phyloP scores from a whole-genome alignment of 805 yeast species.

The Myxozyma neglecta region DNA sequence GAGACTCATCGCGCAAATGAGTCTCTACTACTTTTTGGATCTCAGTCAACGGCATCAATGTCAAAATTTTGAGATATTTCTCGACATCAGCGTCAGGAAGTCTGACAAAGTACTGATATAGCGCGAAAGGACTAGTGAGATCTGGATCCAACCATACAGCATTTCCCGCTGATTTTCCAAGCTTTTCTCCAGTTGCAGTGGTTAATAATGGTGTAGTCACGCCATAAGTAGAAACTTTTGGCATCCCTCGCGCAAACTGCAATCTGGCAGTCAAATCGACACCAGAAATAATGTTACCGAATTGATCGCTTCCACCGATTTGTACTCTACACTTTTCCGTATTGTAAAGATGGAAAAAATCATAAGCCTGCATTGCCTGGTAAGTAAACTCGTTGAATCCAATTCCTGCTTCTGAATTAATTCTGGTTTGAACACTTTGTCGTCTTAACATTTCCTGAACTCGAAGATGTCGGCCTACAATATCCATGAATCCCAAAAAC shows the following conservation, averaged over 20 bases:
- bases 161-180: constrained; percentile 96
- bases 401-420: constrained; percentile 68
- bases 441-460: constrained; percentile 85
- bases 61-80: constrained; percentile 70
- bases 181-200: constrained; percentile 85
- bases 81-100: constrained; percentile 74
- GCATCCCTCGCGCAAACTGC: constrained; percentile 30
- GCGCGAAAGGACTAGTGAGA: constrained; percentile 75
- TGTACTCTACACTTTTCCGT: constrained; percentile 65
- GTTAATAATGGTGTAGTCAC: constrained; percentile 87
- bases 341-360: constrained; percentile 76
- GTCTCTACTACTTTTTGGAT: constrained; percentile 54
- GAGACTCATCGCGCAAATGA: constrained; percentile 62
- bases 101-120: constrained; percentile 80
- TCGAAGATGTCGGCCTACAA: constrained; percentile 74
- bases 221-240: constrained; percentile 54
- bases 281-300: constrained; percentile 98
- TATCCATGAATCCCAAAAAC: constrained; percentile 74
- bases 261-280: constrained; percentile 77
- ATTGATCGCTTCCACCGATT: constrained; percentile 94
- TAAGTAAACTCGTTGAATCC: constrained; percentile 95
- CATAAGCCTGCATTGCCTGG: constrained; percentile 90
- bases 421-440: constrained; percentile 78
- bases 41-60: constrained; percentile 65
- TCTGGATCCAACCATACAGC: constrained; percentile 80